Base-by-base conservation (phyloP, 108 stramenopile genomes). In the Stephanodiscus minutulus region DNA sequence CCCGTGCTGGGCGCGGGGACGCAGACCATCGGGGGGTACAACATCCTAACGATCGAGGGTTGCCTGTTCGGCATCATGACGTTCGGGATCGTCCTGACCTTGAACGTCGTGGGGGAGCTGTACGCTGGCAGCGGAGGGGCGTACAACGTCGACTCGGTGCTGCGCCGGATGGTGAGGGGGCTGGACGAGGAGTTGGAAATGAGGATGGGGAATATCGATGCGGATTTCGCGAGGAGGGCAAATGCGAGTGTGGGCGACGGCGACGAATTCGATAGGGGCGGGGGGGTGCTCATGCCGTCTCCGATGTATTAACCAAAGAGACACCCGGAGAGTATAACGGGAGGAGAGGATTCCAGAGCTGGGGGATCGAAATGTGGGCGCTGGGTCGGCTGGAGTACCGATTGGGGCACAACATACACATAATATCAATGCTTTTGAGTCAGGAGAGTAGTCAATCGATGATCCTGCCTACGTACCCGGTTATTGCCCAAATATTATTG, bases 1-100 rank as follows among this genome's bases (percentile, higher is more conserved):
- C 92, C 95, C 3, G 75, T 92, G 17, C 72, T 96, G 35, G 92
- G 90, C 29, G 95, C 91, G 0, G 95, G 92, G 2, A 89, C 91
- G 8, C 90, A 92, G 73, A 85, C 83, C 11, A 86, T 90, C 68
- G 92, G 91, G 21, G 91, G 92, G 27, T 88, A 87, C 66, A 86
- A 85, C 56, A 83, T 96, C 22, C 80, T 94, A 41, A 91, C 90
- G 0, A 82, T 96, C 10, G 89, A 96, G 74, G 90, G 90, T 25
- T 64, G 57, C 27, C 67, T 93, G 59, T 93, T 96, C 77, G 92
- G 89, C 33, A 83, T 93, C 53, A 89, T 89, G 85, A 91, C 89
- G 20, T 84, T 85, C 64, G 92, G 91, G 7, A 90, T 96, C 33
- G 87, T 91, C 17, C 44, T 93, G 60, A 92, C 89, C 5, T 66